Percentiles rank a stretch among this genome's conserved stretches.
Evolutionary conservation across 2,329 filamentous ascomycete species (phyloP).

Genomic region (Hymenoscyphus fraxineus): DNA sequence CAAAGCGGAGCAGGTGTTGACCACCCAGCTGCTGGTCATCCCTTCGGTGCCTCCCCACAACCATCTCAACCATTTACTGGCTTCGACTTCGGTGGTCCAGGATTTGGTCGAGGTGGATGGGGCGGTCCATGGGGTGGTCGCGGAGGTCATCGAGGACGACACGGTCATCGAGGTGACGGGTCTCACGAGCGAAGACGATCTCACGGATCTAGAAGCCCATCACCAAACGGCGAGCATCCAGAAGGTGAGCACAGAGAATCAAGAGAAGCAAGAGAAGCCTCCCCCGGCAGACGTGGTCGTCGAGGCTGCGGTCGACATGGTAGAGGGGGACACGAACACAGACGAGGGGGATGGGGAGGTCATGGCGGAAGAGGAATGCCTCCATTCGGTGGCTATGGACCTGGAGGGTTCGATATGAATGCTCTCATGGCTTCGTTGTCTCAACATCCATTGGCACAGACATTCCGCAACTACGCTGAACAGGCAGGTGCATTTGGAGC

Average conservation of each 20-base stretch:
- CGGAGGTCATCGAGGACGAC: conserved; percentile 25
- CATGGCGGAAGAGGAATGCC: conserved; percentile 18
- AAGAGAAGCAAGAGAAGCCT: conserved; percentile 7
- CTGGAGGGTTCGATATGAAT: conserved; percentile 31
- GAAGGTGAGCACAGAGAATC: conserved; percentile 15
- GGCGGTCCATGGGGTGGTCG: conserved; percentile 20
- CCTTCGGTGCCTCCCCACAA: conserved; percentile 15
- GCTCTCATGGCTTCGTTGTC: conserved; percentile 27
- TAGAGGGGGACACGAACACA: conserved; percentile 18
- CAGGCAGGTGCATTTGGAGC: conserved; percentile 15
- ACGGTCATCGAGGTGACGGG: conserved; percentile 19
- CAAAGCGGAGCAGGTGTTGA: conserved; percentile 31
- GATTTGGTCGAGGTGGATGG: conserved; percentile 25
- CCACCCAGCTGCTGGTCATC: conserved; percentile 21
- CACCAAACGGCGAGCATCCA: conserved; percentile 11
- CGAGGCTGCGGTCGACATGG: conserved; percentile 15
- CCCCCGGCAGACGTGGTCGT: conserved; percentile 9
- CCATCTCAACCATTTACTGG: conserved; percentile 17
- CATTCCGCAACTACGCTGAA: conserved; percentile 27
- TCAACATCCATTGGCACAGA: conserved; percentile 30
- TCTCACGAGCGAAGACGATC: conserved; percentile 13
- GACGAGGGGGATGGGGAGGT: conserved; percentile 16
- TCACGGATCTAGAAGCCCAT: conserved; percentile 11
- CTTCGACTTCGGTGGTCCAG: conserved; percentile 19
- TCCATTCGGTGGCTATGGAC: conserved; percentile 22